phyloP scores from a whole-genome alignment of 208 protist species.

The Trypanosoma lewisi region DNA sequence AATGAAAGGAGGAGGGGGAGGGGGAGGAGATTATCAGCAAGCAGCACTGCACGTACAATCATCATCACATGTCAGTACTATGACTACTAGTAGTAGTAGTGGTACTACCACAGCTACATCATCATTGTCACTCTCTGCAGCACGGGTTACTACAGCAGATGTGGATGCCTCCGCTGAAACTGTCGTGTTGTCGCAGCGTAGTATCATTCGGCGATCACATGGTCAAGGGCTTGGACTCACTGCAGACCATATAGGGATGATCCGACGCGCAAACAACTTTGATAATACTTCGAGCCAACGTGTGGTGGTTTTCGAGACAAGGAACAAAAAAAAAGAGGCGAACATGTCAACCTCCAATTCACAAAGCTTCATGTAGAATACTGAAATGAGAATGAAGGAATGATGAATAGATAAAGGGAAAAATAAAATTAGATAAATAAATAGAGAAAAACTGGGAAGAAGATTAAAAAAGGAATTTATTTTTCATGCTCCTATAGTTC shows the following conservation, averaged over 20 bases:
- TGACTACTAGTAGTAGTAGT: background rate
- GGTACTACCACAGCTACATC: background rate
- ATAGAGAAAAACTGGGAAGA: background rate
- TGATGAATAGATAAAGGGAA: background rate
- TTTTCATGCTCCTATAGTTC: background rate
- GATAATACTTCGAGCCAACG: conserved; percentile 72
- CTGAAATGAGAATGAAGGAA: background rate
- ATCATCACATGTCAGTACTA: background rate
- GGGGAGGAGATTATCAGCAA: too few relatives aligned
- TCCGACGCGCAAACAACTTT: conserved; percentile 80
- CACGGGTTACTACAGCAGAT: conserved; percentile 3
- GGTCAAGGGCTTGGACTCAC: conserved; percentile 30
- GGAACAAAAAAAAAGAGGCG: background rate
- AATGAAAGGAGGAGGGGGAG: conserved; percentile 6
- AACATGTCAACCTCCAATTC: background rate
- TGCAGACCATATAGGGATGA: conserved; percentile 68
- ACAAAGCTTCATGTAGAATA: background rate
- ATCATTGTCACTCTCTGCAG: background rate
- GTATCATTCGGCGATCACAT: conserved; percentile 8
- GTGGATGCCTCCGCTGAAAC: conserved; percentile 14
- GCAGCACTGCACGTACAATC: background rate
- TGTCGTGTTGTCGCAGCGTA: conserved; percentile 19
- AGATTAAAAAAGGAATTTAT: background rate
- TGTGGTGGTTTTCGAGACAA: conserved; percentile 71
- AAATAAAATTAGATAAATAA: background rate